These are phyloP conservation scores for Leishmania guyanensis DNA, from an alignment of 208 protist genomes.

Conservation along the genomic window DNA sequence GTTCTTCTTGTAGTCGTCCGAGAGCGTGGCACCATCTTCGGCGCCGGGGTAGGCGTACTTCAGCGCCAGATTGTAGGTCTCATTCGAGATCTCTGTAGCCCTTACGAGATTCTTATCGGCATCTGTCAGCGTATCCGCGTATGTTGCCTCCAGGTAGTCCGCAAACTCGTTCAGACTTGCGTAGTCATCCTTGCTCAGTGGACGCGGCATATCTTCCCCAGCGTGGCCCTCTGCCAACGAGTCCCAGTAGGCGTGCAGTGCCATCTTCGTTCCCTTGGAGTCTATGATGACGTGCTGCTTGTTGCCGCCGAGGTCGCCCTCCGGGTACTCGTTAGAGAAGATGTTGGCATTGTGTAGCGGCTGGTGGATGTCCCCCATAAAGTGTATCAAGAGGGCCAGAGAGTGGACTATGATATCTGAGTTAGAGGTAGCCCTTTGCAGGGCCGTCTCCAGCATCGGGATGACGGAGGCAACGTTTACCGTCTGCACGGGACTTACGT, in stretches of 20 bases:
- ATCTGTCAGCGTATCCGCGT: constrained; percentile 35
- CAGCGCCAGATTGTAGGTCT: constrained; percentile 8
- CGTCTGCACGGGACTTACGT: constrained; percentile 17
- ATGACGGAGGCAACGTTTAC: constrained; percentile 48
- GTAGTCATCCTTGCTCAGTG: constrained; percentile 35
- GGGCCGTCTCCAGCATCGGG: constrained; percentile 22
- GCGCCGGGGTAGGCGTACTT: constrained; percentile 41
- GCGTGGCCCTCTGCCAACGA: constrained; percentile 39
- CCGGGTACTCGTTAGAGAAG: constrained; percentile 39
- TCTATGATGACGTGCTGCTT: constrained; percentile 26
- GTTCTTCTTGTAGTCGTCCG: constrained; percentile 32
- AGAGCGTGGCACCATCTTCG: constrained; percentile 28
- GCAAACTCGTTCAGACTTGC: constrained; percentile 31
- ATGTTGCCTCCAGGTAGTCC: constrained; percentile 46
- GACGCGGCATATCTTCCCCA: constrained; percentile 21
- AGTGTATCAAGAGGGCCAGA: constrained; percentile 52
- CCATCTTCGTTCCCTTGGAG: constrained; percentile 26
- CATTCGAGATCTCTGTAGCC: background rate
- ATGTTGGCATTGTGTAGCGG: constrained; percentile 40
- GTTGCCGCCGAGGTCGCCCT: constrained; percentile 57
- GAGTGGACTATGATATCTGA: constrained; percentile 16
- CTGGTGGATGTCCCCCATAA: constrained; percentile 51
- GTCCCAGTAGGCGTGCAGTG: constrained; percentile 62
- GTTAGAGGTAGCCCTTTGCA: constrained; percentile 6
- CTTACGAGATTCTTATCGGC: constrained; percentile 16